phyloP scores from a whole-genome alignment of 2,329 filamentous ascomycete genomes.

The Drechslera avenae region DNA sequence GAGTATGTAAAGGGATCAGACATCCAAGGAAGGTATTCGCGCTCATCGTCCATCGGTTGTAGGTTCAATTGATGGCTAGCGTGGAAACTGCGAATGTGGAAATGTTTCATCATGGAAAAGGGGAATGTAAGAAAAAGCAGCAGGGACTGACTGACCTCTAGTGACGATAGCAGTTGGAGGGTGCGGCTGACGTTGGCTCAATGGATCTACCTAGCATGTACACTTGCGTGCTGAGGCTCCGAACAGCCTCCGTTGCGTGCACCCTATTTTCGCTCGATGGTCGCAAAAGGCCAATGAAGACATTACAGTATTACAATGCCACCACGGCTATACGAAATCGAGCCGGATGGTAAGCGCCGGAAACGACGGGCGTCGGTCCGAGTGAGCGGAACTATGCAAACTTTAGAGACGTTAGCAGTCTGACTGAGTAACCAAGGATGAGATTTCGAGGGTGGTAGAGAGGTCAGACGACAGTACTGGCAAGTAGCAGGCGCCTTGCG shows the following conservation, averaged over 20 bases:
- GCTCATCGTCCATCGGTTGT: slow-evolving; percentile 69
- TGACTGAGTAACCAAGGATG: slow-evolving; percentile 2
- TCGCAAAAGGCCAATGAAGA: background rate
- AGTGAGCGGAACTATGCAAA: slow-evolving; percentile 3
- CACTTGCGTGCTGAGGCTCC: background rate
- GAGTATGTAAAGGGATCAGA: slow-evolving; percentile 57
- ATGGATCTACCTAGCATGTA: background rate
- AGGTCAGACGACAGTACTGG: slow-evolving; percentile 85
- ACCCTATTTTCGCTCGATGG: background rate
- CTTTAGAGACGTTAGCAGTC: slow-evolving; percentile 18
- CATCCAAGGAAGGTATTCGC: slow-evolving; percentile 74
- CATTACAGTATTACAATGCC: background rate
- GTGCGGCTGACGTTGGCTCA: background rate
- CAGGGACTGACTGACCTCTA: slow-evolving; percentile 46
- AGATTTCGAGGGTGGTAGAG: slow-evolving; percentile 4
- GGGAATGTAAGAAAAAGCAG: slow-evolving; percentile 18
- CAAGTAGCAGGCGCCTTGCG: slow-evolving; percentile 80
- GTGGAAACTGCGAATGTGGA: slow-evolving; percentile 90
- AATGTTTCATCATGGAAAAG: slow-evolving; percentile 70
- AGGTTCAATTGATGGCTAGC: slow-evolving; percentile 72
- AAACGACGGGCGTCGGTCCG: slow-evolving; percentile 4
- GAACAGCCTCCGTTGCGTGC: background rate
- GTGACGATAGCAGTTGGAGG: background rate
- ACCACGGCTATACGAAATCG: background rate
- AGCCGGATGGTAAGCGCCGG: background rate